Evolutionary conservation across 371 early-diverging fungal species (phyloP).

Genomic region (Rhizopus sp.): DNA sequence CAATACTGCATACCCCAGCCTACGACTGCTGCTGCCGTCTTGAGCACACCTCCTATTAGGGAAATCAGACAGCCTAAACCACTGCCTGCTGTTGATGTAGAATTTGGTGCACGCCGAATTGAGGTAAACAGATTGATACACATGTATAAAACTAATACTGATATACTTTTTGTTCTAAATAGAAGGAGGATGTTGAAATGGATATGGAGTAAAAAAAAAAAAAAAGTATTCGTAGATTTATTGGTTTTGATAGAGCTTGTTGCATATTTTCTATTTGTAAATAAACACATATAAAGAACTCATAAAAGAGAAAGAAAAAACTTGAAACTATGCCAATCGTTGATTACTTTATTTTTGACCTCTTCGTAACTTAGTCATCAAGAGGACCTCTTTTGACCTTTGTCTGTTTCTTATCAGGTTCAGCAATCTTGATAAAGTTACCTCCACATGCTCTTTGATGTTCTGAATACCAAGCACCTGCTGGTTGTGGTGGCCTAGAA

Average conservation of each 20-base stretch:
- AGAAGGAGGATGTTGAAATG: conserved; percentile 43
- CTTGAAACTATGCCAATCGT: too few species aligned
- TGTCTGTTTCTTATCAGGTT: conserved; percentile 25
- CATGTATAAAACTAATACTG: conserved; percentile 11
- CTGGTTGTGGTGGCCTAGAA: conserved; percentile 63
- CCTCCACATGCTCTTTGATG: conserved; percentile 66
- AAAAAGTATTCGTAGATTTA: not conserved
- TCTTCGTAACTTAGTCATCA: too few species aligned
- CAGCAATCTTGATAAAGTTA: conserved; percentile 56
- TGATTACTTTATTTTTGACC: too few species aligned
- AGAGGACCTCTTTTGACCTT: not conserved
- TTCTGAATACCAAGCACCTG: conserved; percentile 64
- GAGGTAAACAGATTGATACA: conserved; percentile 28
- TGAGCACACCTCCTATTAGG: conserved; percentile 44
- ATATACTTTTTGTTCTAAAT: conserved; percentile 1
- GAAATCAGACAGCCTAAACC: conserved; percentile 35
- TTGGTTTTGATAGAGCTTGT: not conserved
- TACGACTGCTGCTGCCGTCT: conserved; percentile 43
- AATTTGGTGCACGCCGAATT: conserved; percentile 41
- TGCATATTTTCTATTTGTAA: not conserved
- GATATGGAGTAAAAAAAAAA: conserved; percentile 27
- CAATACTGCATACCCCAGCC: conserved; percentile 59
- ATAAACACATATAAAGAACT: not conserved
- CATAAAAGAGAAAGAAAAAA: too few species aligned
- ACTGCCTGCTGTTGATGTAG: conserved; percentile 24